Base-by-base conservation (phyloP, 2,329 filamentous ascomycete genomes). In the Botrytis pseudocinerea region DNA sequence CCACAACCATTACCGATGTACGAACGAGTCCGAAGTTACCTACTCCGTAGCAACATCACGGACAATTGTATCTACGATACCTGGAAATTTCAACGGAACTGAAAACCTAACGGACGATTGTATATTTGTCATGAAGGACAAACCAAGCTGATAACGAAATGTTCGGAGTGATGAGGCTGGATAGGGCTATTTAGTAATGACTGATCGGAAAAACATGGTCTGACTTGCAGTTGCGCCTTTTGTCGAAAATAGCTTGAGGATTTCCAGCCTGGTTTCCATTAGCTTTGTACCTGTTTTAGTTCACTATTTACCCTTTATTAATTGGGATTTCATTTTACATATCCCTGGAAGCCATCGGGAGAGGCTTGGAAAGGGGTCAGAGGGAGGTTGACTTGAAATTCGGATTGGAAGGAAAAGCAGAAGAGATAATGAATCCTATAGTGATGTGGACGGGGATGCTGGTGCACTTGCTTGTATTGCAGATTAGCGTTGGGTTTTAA, bases 401-500 rank as follows among this genome's bases (percentile, higher is more conserved):
- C 65, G 18, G 22, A 18, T 69, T 25, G 35, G 18, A 57, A 57
- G 65, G 16, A 42, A 68, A 42, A 42, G 65, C n/a, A 22, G 46
- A 38, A 59, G 51, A 57, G 65, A 69, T 32, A 42, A 69, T 69
- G 8, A 42, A 69, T 69, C 14, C 48, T 57, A 57, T 28, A 25
- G 22, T 48, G 62, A 48, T 38, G 62, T 35, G 65, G 35, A 68
- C 14, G 35, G 63, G 25, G 44, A 40, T 66, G 63, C 48, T 69
- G 65, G 65, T 42, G 65, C 48, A 57, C 51, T 69, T 69, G 65
- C 65, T 57, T 69, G 48, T 69, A 42, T 57, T 69, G 65, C 65
- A 57, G 38, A 69, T 69, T 69, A 69, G 65, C 65, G 48, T 69
- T 57, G 65, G 65, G 48, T 69, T 69, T 69, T 57, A 69, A 57